Conservation (phyloP, 768 basidiomycete genomes). For the Pholiota molesta region DNA sequence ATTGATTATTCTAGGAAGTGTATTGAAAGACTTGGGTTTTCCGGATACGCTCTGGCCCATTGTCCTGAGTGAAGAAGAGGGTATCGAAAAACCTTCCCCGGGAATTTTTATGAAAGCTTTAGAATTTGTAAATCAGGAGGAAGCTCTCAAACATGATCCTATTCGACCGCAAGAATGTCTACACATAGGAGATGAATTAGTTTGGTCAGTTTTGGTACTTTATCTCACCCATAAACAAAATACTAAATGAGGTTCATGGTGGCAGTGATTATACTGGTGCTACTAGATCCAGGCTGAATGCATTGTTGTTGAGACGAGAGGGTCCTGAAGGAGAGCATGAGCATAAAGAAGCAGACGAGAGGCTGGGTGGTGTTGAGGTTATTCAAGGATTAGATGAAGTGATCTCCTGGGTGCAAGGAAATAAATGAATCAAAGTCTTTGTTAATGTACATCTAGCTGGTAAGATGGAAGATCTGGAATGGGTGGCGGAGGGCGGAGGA, state of each 20-base stretch:
- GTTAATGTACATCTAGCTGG: neutral
- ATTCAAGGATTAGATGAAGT: constrained; percentile 34
- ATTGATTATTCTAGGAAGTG: constrained; percentile 33
- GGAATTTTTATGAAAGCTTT: constrained; percentile 59
- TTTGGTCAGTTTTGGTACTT: constrained; percentile 46
- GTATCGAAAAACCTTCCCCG: constrained; percentile 67
- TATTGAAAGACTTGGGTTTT: constrained; percentile 66
- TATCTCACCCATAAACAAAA: neutral
- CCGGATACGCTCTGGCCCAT: constrained; percentile 51
- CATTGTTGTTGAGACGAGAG: constrained; percentile 57
- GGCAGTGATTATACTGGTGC: constrained; percentile 72
- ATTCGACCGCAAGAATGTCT: constrained; percentile 49
- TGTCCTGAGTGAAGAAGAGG: constrained; percentile 71
- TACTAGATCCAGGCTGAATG: constrained; percentile 51
- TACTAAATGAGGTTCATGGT: constrained; percentile 5
- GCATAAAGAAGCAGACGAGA: constrained; percentile 44
- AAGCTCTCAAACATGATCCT: constrained; percentile 17
- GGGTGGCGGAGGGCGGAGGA: no score
- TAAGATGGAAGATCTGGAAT: neutral
- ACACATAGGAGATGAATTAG: constrained; percentile 78
- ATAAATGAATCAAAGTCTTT: neutral
- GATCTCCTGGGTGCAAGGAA: constrained; percentile 10
- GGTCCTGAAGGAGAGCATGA: constrained; percentile 50
- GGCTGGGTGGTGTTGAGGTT: constrained; percentile 37
- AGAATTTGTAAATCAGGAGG: constrained; percentile 30